Evolutionary conservation across 2,329 filamentous ascomycete genomes (phyloP), one percentile per base, ranked within the genome.

Genomic region (Aspergillus arachidicola): DNA sequence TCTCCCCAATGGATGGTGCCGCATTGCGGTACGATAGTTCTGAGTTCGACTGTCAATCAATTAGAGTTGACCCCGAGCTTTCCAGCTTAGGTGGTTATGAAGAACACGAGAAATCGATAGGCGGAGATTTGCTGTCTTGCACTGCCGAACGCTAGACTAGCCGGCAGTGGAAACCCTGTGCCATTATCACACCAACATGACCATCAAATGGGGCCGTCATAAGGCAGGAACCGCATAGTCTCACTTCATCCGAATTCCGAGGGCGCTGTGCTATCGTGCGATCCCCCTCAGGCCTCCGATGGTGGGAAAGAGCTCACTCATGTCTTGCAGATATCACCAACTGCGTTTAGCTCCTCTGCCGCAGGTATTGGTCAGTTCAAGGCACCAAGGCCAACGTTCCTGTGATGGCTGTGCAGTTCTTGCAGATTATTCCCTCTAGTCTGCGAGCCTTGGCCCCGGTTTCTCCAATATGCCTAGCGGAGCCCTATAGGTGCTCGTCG

Each of bases 311-410:
- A 46, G n/a, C 14, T 51, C 38, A 36, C n/a, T 21, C n/a, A 23
- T 23, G 43, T 50, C 61, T 64, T 62, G 59, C 64, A 65, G 61
- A 60, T 69, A 71, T 74, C 70, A 73, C 70, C 71, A 73, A 73
- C 71, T 70, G 69, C 70, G 69, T 70, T 66, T 68, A 66, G 48
- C 48, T 56, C 53, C 36, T 58, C 58, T 64, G 56, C 54, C 57
- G 61, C 53, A 60, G 60, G 64, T 58, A 69, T 69, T 69, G 68
- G 68, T 54, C 64, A 45, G 45, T 50, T 38, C 21, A 34, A 58
- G 56, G 60, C 63, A 58, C 53, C 61, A 59, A 56, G 60, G 28
- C 59, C 60, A 58, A 50, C 23, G 57, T 58, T 43, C 30, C 46
- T 70, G 69, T 71, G 69, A 71, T 64, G 62, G 64, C 64, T 64